phyloP scores from a whole-genome alignment of 257 asterid genomes.

The Oldenlandia corymbosa region DNA sequence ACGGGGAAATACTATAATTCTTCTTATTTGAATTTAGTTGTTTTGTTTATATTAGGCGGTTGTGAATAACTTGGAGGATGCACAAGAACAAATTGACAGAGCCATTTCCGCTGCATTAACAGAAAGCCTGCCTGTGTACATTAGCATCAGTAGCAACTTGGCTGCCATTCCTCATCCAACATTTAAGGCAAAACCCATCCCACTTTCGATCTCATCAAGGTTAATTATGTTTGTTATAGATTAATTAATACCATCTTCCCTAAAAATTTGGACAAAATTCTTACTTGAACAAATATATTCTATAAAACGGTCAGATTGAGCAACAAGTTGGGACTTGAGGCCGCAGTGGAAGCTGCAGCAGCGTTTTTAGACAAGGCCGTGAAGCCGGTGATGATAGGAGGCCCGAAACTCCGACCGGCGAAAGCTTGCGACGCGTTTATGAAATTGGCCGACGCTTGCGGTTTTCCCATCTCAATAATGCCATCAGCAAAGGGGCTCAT shows the following conservation, averaged over 20 bases:
- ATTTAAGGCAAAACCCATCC: neutral
- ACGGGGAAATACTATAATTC: too few species aligned
- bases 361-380: neutral
- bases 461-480: neutral
- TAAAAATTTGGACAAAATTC: too few species aligned
- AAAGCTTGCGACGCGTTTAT: neutral
- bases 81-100: neutral
- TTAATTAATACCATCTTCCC: too few species aligned
- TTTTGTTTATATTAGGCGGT: neutral
- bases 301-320: neutral
- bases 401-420: neutral
- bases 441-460: neutral
- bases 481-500: neutral
- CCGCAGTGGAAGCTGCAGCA: neutral
- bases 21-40: too few species aligned
- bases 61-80: constrained; percentile 1
- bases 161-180: neutral
- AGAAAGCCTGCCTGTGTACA: constrained; percentile 5
- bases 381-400: neutral
- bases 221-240: neutral
- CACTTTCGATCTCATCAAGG: neutral
- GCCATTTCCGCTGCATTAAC: neutral
- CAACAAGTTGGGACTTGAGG: neutral
- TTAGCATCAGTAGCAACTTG: constrained; percentile 3
- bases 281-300: too few species aligned